A percentile compares a stretch with the other conserved stretches of the same genome.
Evolutionary conservation across 75 land plant genomes (phyloP).

Genomic region (Pseudotsuga menziesii): DNA sequence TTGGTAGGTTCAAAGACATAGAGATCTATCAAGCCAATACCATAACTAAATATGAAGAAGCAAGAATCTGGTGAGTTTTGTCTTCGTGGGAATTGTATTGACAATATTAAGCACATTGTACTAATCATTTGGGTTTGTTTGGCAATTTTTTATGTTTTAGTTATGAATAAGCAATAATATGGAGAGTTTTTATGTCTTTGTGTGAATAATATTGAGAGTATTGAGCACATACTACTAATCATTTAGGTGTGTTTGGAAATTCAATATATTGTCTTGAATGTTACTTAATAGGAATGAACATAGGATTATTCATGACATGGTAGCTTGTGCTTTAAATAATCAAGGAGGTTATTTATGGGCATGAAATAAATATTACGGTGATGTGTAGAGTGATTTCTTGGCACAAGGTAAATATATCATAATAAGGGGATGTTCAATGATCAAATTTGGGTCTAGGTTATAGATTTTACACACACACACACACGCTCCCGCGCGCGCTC

Average conservation of each 20-base stretch:
- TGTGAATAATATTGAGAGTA: background rate
- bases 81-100: background rate
- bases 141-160: background rate
- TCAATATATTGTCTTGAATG: background rate
- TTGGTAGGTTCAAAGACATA: conserved; percentile 82
- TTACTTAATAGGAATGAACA: conserved; percentile 79
- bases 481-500: too few species aligned
- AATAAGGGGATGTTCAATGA: background rate
- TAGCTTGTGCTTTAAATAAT: conserved; percentile 91
- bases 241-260: background rate
- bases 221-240: background rate
- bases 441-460: background rate
- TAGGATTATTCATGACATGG: conserved; percentile 99
- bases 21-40: conserved; percentile 79
- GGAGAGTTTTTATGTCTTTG: conserved; percentile 34
- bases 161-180: conserved; percentile 86
- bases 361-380: conserved; percentile 97
- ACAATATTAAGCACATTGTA: background rate
- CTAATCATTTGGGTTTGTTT: background rate
- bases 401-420: conserved; percentile 68
- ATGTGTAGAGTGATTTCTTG: conserved; percentile 94
- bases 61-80: conserved; percentile 74
- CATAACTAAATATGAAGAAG: conserved; percentile 78
- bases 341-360: conserved; percentile 98
- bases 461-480: too few species aligned